Conservation (phyloP, 129 eudicot species). For the Chrysanthemum makinoi region DNA sequence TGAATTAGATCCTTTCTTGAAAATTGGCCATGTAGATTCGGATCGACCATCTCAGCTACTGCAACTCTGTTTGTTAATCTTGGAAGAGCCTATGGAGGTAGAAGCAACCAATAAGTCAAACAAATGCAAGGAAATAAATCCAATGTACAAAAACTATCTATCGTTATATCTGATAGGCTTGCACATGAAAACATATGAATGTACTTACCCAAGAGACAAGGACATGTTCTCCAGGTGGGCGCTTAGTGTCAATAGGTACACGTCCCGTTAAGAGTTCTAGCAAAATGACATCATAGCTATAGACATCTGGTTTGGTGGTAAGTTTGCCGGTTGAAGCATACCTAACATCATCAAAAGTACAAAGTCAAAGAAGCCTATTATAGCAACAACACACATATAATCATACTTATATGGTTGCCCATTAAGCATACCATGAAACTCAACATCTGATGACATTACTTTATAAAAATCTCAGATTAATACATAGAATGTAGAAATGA, state of each 20-base stretch:
- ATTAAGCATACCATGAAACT: too few species aligned
- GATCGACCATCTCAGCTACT: constrained; percentile 81
- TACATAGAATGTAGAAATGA: too few species aligned
- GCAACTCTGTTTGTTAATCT: constrained; percentile 76
- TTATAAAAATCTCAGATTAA: too few species aligned
- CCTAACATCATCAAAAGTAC: constrained; percentile 37
- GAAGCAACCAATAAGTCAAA: neutral
- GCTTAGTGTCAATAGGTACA: constrained; percentile 69
- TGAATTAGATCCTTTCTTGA: constrained; percentile 77
- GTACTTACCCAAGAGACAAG: constrained; percentile 89
- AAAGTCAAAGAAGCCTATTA: neutral
- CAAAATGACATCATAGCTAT: constrained; percentile 84
- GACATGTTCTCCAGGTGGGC: constrained; percentile 92
- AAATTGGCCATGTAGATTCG: constrained; percentile 60
- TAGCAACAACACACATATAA: too few species aligned
- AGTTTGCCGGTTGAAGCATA: constrained; percentile 89
- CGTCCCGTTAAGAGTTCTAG: constrained; percentile 90
- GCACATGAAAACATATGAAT: neutral
- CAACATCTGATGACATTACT: too few species aligned
- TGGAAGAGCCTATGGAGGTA: constrained; percentile 74
- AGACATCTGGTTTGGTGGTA: constrained; percentile 89
- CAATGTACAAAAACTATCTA: neutral
- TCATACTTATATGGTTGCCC: too few species aligned
- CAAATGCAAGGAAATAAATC: neutral
- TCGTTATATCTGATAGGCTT: neutral